Conservation (phyloP, 345 rosid species). For the Eucalyptus melliodora region DNA sequence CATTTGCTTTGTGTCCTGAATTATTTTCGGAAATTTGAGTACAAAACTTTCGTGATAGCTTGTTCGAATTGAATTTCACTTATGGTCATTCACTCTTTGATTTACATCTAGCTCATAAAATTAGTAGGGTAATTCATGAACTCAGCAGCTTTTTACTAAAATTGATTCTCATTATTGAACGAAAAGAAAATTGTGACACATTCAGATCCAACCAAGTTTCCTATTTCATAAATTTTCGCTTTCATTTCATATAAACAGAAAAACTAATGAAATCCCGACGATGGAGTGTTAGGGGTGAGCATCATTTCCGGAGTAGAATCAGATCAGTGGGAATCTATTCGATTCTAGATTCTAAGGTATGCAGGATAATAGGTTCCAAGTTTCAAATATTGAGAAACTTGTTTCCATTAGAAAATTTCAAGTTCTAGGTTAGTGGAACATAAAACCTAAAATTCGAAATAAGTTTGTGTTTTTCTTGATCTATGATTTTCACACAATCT, state of each 20-base stretch:
- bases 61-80: background rate
- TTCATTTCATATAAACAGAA: background rate
- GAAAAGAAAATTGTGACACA: background rate
- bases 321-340: fast-evolving
- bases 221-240: background rate
- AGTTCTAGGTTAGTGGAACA: no score
- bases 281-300: no score
- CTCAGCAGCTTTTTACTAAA: background rate
- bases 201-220: background rate
- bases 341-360: no score
- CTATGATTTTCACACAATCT: no score
- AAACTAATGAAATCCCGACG: background rate
- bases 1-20: background rate
- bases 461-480: no score
- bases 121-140: background rate
- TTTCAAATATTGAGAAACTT: no score
- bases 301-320: no score
- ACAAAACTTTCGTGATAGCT: background rate
- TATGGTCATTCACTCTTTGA: background rate
- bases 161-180: background rate
- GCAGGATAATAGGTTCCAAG: fast-evolving
- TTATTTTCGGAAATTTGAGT: background rate
- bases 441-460: no score
- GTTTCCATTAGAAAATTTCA: no score
- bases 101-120: background rate